Percentiles rank a stretch among this genome's conserved stretches.
phyloP scores from a whole-genome alignment of 1,284 basidiomycete genomes.

The Tylopilus orsonianus region DNA sequence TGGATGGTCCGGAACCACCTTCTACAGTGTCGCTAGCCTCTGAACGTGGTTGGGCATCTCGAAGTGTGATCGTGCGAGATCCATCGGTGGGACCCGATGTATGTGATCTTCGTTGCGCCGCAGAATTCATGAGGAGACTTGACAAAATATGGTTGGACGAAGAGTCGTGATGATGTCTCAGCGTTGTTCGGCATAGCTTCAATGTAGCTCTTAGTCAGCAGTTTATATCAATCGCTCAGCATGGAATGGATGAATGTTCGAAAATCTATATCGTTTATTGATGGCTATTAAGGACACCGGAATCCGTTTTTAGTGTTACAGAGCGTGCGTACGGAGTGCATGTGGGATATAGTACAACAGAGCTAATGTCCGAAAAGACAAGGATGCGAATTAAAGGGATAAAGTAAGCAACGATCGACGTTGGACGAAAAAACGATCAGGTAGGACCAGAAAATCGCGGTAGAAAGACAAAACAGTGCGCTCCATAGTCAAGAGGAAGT shows the following conservation, averaged over 20 bases:
- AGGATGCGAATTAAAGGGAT: constrained; percentile 24
- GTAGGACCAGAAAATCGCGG: constrained; percentile 2
- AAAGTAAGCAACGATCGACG: constrained; percentile 34
- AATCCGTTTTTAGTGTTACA: constrained; percentile 29
- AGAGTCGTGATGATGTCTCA: neutral
- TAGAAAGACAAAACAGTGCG: constrained; percentile 14
- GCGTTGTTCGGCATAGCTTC: too few relatives aligned
- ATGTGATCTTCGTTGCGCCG: constrained; percentile 28
- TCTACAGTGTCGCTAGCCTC: constrained; percentile 12
- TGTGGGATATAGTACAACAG: constrained; percentile 23
- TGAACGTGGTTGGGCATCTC: constrained; percentile 39
- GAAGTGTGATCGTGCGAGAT: constrained; percentile 49
- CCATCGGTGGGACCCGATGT: constrained; percentile 42
- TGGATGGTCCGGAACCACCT: constrained; percentile 27
- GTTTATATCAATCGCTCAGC: neutral
- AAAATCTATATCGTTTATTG: constrained; percentile 16
- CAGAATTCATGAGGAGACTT: constrained; percentile 22
- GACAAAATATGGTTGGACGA: neutral
- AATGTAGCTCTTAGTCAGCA: constrained; percentile 21
- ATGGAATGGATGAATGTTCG: neutral
- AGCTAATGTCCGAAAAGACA: constrained; percentile 22
- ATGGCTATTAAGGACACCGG: constrained; percentile 17
- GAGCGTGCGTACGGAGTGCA: constrained; percentile 26
- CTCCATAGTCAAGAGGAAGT: constrained; percentile 1
- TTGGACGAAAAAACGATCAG: constrained; percentile 12